These are phyloP conservation scores for Sporisorium exsertum DNA, from an alignment of 1,284 basidiomycete genomes.

Conservation along the genomic window DNA sequence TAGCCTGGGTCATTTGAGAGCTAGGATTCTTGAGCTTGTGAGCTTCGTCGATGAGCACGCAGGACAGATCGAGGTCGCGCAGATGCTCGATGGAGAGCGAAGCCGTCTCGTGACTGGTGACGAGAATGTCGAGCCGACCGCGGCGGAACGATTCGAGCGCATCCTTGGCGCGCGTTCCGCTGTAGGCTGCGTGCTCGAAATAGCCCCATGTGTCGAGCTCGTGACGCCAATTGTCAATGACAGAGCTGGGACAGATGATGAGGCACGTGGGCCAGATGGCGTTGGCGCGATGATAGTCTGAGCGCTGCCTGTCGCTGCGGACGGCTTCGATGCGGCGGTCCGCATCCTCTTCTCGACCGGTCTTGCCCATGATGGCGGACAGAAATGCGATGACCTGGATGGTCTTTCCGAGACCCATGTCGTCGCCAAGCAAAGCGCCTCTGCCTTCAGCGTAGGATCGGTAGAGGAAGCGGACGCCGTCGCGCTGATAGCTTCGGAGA, in stretches of 20 bases:
- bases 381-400: constrained; percentile 89
- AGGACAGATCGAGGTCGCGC: constrained; percentile 74
- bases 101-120: constrained; percentile 39
- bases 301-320: constrained; percentile 24
- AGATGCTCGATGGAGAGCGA: constrained; percentile 77
- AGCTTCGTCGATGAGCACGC: constrained; percentile 79
- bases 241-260: constrained; percentile 82
- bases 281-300: constrained; percentile 34
- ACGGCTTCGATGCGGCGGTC: constrained; percentile 74
- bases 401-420: constrained; percentile 82
- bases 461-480: constrained; percentile 82
- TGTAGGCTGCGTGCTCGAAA: constrained; percentile 50
- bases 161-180: constrained; percentile 20
- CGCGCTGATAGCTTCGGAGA: constrained; percentile 84
- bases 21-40: constrained; percentile 82
- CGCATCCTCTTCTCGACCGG: constrained; percentile 76
- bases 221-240: constrained; percentile 83
- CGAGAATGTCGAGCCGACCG: constrained; percentile 78
- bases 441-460: constrained; percentile 75
- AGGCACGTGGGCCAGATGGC: constrained; percentile 77
- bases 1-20: constrained; percentile 76
- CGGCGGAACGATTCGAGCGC: constrained; percentile 72
- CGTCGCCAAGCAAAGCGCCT: constrained; percentile 85
- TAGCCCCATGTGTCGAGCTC: constrained; percentile 78
- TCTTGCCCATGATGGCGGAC: constrained; percentile 84